A percentile compares a stretch with the other conserved stretches of the same genome.
Evolutionary conservation across 2,329 filamentous ascomycete genomes (phyloP).

Genomic region (Colletotrichum shisoi): DNA sequence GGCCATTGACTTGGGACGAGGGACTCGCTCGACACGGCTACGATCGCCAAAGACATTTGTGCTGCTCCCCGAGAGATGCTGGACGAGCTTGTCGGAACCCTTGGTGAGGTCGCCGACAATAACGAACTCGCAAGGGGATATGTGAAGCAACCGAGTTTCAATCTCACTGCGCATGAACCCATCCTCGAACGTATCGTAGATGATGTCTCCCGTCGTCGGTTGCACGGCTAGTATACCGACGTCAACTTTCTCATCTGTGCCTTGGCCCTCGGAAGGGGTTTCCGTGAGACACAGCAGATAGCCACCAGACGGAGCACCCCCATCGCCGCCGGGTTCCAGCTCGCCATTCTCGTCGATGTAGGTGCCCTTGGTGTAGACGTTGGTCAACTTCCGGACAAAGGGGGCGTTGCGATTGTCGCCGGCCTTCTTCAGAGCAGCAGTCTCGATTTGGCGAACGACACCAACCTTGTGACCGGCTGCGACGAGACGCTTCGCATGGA

Average conservation of each 20-base stretch:
- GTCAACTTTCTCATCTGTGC: slow-evolving; percentile 91
- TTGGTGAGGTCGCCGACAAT: slow-evolving; percentile 90
- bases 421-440: slow-evolving; percentile 91
- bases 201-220: slow-evolving; percentile 92
- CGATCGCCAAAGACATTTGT: slow-evolving; percentile 93
- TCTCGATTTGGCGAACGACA: slow-evolving; percentile 92
- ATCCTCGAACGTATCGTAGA: slow-evolving; percentile 95
- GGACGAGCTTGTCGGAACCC: slow-evolving; percentile 89
- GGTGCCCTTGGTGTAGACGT: slow-evolving; percentile 96
- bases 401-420: slow-evolving; percentile 94
- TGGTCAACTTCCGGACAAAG: slow-evolving; percentile 91
- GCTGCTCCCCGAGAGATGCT: slow-evolving; percentile 86
- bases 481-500: slow-evolving; percentile 93
- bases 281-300: slow-evolving; percentile 94
- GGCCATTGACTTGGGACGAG: slow-evolving; percentile 80
- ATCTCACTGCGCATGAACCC: slow-evolving; percentile 97
- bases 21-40: slow-evolving; percentile 81
- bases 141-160: slow-evolving; percentile 92
- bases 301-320: slow-evolving; percentile 70
- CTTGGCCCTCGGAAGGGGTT: slow-evolving; percentile 75
- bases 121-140: slow-evolving; percentile 93
- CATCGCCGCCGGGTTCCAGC: slow-evolving; percentile 63
- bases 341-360: slow-evolving; percentile 94
- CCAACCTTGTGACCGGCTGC: slow-evolving; percentile 95
- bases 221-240: slow-evolving; percentile 94